A percentile compares a stretch with the other conserved stretches of the same genome.
Evolutionary conservation across 345 rosid genomes (phyloP).

Genomic region (Clausena lansium): DNA sequence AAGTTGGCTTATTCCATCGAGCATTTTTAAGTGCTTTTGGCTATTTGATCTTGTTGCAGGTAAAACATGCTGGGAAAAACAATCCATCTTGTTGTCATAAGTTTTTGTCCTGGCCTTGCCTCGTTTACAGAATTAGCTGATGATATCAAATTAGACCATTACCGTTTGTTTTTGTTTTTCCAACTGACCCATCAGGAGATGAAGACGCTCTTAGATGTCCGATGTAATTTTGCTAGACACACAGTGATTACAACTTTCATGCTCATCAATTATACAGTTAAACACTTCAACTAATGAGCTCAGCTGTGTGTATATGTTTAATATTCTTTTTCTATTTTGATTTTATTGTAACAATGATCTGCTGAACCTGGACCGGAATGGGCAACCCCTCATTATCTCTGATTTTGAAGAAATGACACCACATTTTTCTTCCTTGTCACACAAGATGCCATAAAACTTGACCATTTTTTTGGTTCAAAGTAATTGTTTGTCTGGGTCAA

Average conservation of each 20-base stretch:
- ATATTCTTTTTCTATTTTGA: no score
- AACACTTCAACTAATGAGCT: neutral
- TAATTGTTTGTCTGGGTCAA: neutral
- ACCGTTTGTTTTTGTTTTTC: neutral
- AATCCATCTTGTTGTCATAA: neutral
- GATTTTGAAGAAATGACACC: neutral
- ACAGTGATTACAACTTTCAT: neutral
- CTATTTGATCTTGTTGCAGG: neutral
- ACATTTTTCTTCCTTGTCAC: neutral
- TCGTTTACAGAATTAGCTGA: neutral
- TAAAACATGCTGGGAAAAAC: neutral
- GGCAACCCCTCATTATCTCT: neutral
- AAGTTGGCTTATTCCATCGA: neutral
- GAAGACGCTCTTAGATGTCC: neutral
- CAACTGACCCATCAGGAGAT: neutral
- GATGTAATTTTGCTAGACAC: neutral
- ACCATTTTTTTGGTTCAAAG: neutral
- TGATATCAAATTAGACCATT: neutral
- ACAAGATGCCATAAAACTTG: conserved; percentile 1
- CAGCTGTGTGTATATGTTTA: neutral
- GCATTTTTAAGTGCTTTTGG: neutral
- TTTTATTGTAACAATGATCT: neutral
- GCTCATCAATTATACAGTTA: neutral
- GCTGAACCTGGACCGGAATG: neutral
- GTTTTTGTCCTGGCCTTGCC: neutral